These are phyloP conservation scores for Bryoerythrophyllum caledonicum DNA, from an alignment of 225 moss, liverwort and hornwort genomes.

Conservation along the genomic window DNA sequence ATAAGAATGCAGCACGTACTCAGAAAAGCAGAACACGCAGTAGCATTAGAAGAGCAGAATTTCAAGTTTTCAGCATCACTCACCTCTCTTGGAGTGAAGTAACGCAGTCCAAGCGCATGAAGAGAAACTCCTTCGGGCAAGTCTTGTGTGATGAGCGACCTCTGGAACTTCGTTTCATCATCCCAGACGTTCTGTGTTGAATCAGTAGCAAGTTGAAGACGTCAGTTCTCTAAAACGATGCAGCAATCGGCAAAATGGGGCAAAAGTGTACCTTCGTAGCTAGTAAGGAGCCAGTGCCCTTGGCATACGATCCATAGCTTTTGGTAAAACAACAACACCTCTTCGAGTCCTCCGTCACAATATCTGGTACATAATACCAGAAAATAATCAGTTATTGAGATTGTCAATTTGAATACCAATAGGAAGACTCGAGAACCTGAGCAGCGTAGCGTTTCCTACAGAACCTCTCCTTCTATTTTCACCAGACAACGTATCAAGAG, in stretches of 20 bases:
- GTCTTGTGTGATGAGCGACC: slow-evolving; percentile 45
- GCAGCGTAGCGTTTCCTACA: not conserved
- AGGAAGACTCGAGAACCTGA: not conserved
- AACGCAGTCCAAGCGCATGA: slow-evolving; percentile 66
- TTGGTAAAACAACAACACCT: slow-evolving; percentile 98
- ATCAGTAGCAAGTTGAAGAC: slow-evolving; percentile 9
- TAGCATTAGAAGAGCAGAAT: not conserved
- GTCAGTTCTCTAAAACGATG: not conserved
- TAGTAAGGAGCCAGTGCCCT: slow-evolving; percentile 95
- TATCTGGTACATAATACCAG: slow-evolving; percentile 47
- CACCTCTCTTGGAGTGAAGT: slow-evolving; percentile 96
- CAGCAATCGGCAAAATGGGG: slow-evolving; percentile 1
- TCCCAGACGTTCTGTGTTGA: slow-evolving; percentile 50
- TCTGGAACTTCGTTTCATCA: slow-evolving; percentile 40
- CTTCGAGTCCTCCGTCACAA: slow-evolving; percentile 78
- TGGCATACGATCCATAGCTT: slow-evolving; percentile 91
- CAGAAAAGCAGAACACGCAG: slow-evolving; percentile 17
- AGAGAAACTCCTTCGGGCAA: slow-evolving; percentile 64
- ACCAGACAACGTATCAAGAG: not conserved
- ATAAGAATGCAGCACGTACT: slow-evolving; percentile 2
- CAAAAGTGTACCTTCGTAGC: slow-evolving; percentile 62
- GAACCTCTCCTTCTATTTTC: not conserved
- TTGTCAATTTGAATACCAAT: slow-evolving; percentile 13
- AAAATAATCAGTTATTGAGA: slow-evolving; percentile 17
- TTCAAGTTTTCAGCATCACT: slow-evolving; percentile 16